Percentiles rank a stretch among this genome's conserved stretches.
phyloP scores from a whole-genome alignment of 129 eudicot species.

The Daucus carota region DNA sequence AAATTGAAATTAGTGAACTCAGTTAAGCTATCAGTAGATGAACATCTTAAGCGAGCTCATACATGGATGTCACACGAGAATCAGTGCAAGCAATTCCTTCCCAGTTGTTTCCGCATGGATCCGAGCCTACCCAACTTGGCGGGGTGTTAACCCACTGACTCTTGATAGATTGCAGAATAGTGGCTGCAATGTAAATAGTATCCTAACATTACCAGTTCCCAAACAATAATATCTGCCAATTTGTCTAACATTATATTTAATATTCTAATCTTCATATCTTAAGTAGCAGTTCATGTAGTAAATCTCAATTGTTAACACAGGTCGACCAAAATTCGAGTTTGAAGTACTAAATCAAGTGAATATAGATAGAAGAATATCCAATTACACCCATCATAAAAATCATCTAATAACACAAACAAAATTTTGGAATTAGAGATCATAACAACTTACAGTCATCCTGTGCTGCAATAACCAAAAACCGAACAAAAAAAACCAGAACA shows the following conservation, averaged over 20 bases:
- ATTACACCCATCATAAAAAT: neutral
- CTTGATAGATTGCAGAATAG: constrained; percentile 44
- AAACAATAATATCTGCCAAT: neutral
- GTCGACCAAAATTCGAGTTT: neutral
- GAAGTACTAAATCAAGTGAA: neutral
- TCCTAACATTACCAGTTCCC: neutral
- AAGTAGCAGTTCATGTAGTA: neutral
- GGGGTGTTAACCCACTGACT: constrained; percentile 51
- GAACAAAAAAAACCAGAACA: constrained; percentile 8
- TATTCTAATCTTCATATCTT: neutral
- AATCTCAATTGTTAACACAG: neutral
- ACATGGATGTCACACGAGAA: constrained; percentile 70
- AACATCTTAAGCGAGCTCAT: constrained; percentile 5
- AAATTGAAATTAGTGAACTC: neutral
- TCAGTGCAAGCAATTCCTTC: constrained; percentile 56
- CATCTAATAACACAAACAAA: neutral
- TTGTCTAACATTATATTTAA: too few relatives aligned
- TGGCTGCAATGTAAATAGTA: constrained; percentile 31
- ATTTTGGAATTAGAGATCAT: neutral
- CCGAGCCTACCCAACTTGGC: constrained; percentile 62
- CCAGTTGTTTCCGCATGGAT: constrained; percentile 60
- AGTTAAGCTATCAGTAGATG: neutral
- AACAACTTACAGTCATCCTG: constrained; percentile 8
- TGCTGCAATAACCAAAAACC: constrained; percentile 2
- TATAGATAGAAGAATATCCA: neutral